Evolutionary conservation across 2,329 filamentous ascomycete species (phyloP).

Genomic region (Aspergillus ochraceus): DNA sequence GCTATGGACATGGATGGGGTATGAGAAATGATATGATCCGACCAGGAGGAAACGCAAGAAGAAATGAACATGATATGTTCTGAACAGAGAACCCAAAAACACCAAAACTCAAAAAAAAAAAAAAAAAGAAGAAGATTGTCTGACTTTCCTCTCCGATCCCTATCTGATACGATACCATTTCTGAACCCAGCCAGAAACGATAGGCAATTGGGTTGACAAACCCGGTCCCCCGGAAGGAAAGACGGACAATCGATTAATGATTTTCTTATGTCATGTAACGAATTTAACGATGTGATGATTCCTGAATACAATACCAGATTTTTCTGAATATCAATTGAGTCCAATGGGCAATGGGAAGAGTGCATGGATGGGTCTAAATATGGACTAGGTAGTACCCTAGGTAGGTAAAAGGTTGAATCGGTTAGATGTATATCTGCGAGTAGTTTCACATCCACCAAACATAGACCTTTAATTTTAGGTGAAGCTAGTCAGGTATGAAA

Average conservation of each 20-base stretch:
- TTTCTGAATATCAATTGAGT: neutral
- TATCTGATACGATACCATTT: neutral
- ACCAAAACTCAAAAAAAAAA: neutral
- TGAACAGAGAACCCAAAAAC: neutral
- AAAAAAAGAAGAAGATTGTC: no score
- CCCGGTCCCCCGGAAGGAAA: no score
- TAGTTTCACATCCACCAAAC: no score
- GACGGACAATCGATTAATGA: neutral
- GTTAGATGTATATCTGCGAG: no score
- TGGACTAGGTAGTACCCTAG: no score
- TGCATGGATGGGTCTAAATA: no score
- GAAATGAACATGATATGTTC: neutral
- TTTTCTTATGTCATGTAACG: slow-evolving; percentile 14
- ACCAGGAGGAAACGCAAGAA: neutral
- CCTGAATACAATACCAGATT: neutral
- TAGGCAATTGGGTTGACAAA: neutral
- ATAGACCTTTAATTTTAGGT: no score
- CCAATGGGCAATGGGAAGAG: no score
- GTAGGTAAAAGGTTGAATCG: no score
- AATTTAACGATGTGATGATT: slow-evolving; percentile 14
- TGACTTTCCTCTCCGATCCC: no score
- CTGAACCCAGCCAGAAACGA: neutral
- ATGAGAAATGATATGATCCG: neutral
- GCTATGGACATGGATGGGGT: no score
- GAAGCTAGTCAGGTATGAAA: no score